Percentiles rank a stretch among this genome's conserved stretches.
Conservation (phyloP, 305 asterid genomes). For the Plantago lanceolata region DNA sequence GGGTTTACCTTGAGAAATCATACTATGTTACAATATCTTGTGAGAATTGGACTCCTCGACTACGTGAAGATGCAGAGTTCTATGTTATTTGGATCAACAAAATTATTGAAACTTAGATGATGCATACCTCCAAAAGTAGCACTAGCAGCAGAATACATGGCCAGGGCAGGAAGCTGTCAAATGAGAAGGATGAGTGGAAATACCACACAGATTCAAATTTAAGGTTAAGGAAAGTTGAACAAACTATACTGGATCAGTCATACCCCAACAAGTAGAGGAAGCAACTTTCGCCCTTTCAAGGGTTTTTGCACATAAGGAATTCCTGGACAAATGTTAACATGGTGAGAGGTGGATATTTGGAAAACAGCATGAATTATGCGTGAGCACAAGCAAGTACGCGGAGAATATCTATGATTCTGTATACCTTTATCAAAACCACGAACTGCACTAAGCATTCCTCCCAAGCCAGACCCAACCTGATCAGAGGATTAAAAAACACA, state of each 20-base stretch:
- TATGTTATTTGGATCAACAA: neutral
- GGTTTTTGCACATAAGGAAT: conserved; percentile 59
- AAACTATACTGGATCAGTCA: conserved; percentile 13
- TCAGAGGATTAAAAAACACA: neutral
- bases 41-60: conserved; percentile 7
- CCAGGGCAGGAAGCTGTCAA: conserved; percentile 59
- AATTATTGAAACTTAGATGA: conserved; percentile 15
- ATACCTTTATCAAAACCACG: conserved; percentile 70
- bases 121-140: conserved; percentile 72
- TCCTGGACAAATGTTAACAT: conserved; percentile 37
- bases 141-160: conserved; percentile 58
- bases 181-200: neutral
- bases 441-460: conserved; percentile 73
- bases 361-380: conserved; percentile 1
- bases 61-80: conserved; percentile 1
- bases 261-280: conserved; percentile 73
- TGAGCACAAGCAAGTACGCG: conserved; percentile 1
- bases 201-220: no score
- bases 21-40: neutral
- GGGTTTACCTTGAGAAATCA: conserved; percentile 5
- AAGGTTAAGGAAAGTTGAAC: conserved; percentile 4
- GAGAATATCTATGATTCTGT: conserved; percentile 6
- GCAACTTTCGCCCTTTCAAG: conserved; percentile 78
- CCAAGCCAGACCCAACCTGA: conserved; percentile 72
- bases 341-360: conserved; percentile 5